Evolutionary conservation across 2,329 filamentous ascomycete species (phyloP).

Genomic region (Bipolaris gigantea): DNA sequence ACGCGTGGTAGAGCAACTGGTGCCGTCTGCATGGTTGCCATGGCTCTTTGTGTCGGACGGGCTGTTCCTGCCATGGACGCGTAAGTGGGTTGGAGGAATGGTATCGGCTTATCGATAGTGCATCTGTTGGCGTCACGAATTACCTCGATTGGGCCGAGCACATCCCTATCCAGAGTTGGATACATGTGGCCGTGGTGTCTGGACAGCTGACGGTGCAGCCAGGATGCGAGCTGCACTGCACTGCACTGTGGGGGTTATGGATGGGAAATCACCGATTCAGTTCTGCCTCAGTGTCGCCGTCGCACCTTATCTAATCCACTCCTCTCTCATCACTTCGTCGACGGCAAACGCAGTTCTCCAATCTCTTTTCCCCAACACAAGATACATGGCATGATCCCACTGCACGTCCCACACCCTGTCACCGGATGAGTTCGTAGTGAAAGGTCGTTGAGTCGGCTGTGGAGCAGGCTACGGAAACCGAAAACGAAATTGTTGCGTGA

Average conservation of each 20-base stretch:
- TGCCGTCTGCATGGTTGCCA: conserved; percentile 29
- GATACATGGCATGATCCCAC: neutral
- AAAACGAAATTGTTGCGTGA: no score
- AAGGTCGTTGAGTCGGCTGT: no score
- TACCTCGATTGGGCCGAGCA: neutral
- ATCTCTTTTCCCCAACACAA: neutral
- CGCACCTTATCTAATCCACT: neutral
- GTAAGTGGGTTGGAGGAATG: neutral
- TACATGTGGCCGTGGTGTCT: neutral
- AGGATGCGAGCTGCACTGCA: neutral
- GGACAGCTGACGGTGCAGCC: neutral
- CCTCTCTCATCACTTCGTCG: neutral
- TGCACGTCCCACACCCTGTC: neutral
- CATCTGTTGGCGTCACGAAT: conserved; percentile 9
- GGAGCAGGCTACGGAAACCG: no score
- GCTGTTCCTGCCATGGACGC: neutral
- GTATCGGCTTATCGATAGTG: conserved; percentile 15
- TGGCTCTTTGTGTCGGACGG: conserved; percentile 10
- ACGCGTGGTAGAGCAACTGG: conserved; percentile 65
- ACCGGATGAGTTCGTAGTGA: no score
- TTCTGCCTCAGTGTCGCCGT: neutral
- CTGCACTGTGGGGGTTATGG: neutral
- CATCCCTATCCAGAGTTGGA: neutral
- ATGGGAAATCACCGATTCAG: neutral
- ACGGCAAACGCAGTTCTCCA: neutral